Percentiles rank a stretch among this genome's conserved stretches.
Evolutionary conservation across 805 yeast species (phyloP).

Genomic region (Kodamaea jinghongensis): DNA sequence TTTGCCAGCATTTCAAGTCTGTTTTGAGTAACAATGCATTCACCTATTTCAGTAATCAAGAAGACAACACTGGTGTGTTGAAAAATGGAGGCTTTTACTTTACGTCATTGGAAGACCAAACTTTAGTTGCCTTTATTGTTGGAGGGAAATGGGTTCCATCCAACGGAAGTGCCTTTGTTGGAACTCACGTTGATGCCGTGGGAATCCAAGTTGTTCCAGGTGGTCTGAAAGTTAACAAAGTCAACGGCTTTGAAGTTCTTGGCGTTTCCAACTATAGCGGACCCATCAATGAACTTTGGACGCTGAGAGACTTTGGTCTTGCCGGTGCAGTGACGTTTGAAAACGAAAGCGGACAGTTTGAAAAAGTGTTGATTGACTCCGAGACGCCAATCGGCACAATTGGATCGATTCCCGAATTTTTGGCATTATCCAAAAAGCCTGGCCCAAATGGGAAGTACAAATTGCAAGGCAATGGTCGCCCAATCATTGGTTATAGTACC

Average conservation of each 20-base stretch:
- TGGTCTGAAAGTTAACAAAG: slow-evolving; percentile 14
- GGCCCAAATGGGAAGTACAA: slow-evolving; percentile 29
- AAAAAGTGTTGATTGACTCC: slow-evolving; percentile 28
- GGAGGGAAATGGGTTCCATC: slow-evolving; percentile 37
- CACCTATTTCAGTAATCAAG: slow-evolving; percentile 23
- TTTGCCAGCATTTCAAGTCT: slow-evolving; percentile 21
- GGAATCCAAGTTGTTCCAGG: slow-evolving; percentile 34
- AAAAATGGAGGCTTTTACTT: slow-evolving; percentile 19
- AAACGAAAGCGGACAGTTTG: slow-evolving; percentile 20
- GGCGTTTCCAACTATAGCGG: slow-evolving; percentile 45
- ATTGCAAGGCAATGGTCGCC: slow-evolving; percentile 38
- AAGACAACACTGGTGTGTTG: slow-evolving; percentile 11
- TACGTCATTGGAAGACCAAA: slow-evolving; percentile 30
- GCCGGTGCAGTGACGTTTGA: slow-evolving; percentile 36
- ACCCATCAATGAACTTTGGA: slow-evolving; percentile 32
- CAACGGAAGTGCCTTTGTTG: slow-evolving; percentile 27
- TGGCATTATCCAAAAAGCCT: slow-evolving; percentile 33
- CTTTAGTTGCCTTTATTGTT: slow-evolving; percentile 36
- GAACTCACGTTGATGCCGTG: slow-evolving; percentile 38
- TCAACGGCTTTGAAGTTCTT: slow-evolving; percentile 33
- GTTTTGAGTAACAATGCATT: slow-evolving; percentile 29
- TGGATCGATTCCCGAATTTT: slow-evolving; percentile 36
- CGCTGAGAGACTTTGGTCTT: slow-evolving; percentile 42
- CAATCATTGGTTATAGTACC: slow-evolving; percentile 29
- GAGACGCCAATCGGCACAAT: slow-evolving; percentile 21